Evolutionary conservation across 257 asterid species (phyloP).

Genomic region (Gentiana straminea): DNA sequence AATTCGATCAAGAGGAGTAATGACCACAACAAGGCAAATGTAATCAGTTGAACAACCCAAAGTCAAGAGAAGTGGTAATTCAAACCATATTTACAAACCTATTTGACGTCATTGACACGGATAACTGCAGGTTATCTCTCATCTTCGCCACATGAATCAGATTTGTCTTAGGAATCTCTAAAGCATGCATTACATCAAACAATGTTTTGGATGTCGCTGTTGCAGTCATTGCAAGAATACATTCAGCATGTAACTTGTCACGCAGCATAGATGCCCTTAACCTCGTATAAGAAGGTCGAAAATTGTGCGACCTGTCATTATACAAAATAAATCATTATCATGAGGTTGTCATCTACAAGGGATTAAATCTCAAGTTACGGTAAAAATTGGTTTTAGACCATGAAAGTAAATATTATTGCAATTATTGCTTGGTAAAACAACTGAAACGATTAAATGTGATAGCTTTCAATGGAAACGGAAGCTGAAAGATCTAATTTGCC

Average conservation of each 20-base stretch:
- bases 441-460: neutral
- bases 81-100: constrained; percentile 33
- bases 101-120: constrained; percentile 56
- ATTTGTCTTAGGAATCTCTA: constrained; percentile 66
- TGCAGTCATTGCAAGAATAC: constrained; percentile 98
- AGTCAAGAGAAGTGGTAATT: constrained; percentile 1
- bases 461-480: neutral
- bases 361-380: too few species aligned
- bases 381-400: too few species aligned
- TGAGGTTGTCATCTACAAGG: neutral
- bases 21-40: neutral
- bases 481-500: neutral
- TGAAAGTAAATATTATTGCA: too few species aligned
- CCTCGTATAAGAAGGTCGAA: constrained; percentile 99
- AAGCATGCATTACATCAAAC: constrained; percentile 60
- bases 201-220: constrained; percentile 81
- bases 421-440: too few species aligned
- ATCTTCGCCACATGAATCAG: constrained; percentile 59
- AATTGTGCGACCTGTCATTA: constrained; percentile 91
- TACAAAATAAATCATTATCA: constrained; percentile 4
- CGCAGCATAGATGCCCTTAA: constrained; percentile 75
- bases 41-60: constrained; percentile 3
- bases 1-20: neutral
- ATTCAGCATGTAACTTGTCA: constrained; percentile 59
- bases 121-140: constrained; percentile 83